phyloP scores from a whole-genome alignment of 2,329 filamentous ascomycete genomes.

The Trichoderma lentiforme region DNA sequence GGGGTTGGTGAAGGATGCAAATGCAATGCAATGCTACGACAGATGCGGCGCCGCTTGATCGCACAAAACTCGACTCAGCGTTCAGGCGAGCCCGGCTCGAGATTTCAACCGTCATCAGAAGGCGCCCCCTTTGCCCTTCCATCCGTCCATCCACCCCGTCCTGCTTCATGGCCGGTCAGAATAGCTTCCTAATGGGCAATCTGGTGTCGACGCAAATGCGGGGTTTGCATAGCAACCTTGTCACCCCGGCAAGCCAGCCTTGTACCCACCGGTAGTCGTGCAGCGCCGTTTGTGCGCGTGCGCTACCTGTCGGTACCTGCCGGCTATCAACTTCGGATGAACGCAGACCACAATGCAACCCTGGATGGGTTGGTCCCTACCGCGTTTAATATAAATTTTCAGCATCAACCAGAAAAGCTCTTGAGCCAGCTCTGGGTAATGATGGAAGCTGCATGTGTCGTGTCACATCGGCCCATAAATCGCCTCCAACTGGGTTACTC shows the following conservation, averaged over 20 bases:
- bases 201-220: neutral
- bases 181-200: conserved; percentile 16
- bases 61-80: neutral
- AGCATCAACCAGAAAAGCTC: neutral
- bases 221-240: conserved; percentile 3
- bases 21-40: conserved; percentile 6
- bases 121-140: neutral
- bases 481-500: neutral
- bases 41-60: neutral
- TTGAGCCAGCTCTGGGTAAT: conserved; percentile 10
- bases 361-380: neutral
- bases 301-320: neutral
- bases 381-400: neutral
- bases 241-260: neutral
- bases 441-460: conserved; percentile 13
- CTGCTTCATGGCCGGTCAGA: neutral
- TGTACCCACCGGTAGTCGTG: neutral
- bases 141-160: neutral
- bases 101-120: neutral
- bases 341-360: neutral
- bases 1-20: neutral
- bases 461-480: conserved; percentile 4
- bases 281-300: neutral
- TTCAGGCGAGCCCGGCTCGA: neutral
- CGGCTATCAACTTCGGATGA: conserved; percentile 1